Base-by-base conservation (phyloP, 1,284 basidiomycete genomes). In the Trametes polyzona region DNA sequence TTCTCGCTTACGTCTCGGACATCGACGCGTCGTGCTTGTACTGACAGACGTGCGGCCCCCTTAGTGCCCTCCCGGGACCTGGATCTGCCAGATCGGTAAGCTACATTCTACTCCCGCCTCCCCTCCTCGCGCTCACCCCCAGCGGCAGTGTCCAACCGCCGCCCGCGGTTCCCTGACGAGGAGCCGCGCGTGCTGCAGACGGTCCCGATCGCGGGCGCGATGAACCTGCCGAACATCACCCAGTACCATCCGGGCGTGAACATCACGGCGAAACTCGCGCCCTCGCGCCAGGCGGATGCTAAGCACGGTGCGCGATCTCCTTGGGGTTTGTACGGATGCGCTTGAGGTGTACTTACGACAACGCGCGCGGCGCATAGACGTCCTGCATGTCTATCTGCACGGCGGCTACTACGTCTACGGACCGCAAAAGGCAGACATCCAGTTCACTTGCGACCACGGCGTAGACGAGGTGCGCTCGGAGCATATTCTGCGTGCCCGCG, bases 381-480 rank as follows among this genome's bases (percentile, higher is more conserved):
- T 74, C 0, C 63, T 81, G n/a, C 72, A 74, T 40, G 42, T 80
- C 39, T 72, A 71, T 12, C 60, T 79, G 36, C 71, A 76, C 57
- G 78, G 79, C 32, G 75, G 76, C 24, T 64, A 63, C 42, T 79
- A 81, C 57, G 72, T 74, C 35, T 50, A 71, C 27, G 65, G 67
- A 40, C 61, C 65, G 11, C 78, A 81, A 51, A 73, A 71, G 24
- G 76, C 76, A 3, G 68, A 72, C 16, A 70, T 81, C 48, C 60
- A 71, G 46, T 78, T 80, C 55, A 54, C 71, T 40, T 82, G 79
- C 60, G 74, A 76, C 49, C 69, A 64, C 23, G 57, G 65, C n/a
- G 63, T 65, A 19, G 68, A 74, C 32, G 73, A 73, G 62, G 71
- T 72, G 21, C 23, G 63, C 4, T n/a, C 33, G 7, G 14, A 11